phyloP scores from a whole-genome alignment of 2,329 filamentous ascomycete genomes.

The Monilinia polystroma region DNA sequence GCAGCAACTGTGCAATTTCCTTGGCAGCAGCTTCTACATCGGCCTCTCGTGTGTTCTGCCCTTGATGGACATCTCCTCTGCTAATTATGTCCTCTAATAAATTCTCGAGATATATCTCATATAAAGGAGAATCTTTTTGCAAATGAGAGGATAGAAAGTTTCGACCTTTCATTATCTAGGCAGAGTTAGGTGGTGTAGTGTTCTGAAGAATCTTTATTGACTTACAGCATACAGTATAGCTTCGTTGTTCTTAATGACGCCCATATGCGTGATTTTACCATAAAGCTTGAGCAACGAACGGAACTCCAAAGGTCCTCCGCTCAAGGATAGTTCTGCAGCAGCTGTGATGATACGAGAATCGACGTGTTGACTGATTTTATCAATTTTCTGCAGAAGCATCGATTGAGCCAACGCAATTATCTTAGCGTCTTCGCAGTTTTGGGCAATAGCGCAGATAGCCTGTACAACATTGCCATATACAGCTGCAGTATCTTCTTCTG shows the following conservation, averaged over 20 bases:
- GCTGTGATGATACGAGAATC: constrained; percentile 85
- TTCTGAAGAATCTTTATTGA: constrained; percentile 26
- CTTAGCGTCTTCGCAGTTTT: constrained; percentile 78
- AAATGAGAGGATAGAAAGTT: constrained; percentile 72
- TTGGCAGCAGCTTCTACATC: constrained; percentile 80
- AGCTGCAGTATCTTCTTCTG: constrained; percentile 74
- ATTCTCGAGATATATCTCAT: constrained; percentile 79
- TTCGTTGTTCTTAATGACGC: constrained; percentile 66
- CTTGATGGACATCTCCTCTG: constrained; percentile 80
- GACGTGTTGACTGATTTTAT: constrained; percentile 75
- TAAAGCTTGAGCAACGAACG: constrained; percentile 83
- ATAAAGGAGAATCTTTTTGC: constrained; percentile 68
- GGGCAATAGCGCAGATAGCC: constrained; percentile 87
- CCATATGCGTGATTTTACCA: constrained; percentile 70
- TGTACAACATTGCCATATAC: constrained; percentile 90
- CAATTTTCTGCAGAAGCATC: constrained; percentile 94
- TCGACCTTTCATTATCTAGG: constrained; percentile 71
- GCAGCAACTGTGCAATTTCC: constrained; percentile 84
- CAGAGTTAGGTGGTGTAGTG: constrained; percentile 19
- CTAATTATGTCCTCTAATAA: constrained; percentile 85
- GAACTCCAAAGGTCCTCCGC: constrained; percentile 78
- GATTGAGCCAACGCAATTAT: constrained; percentile 91
- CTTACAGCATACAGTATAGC: constrained; percentile 70
- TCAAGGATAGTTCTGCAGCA: constrained; percentile 72
- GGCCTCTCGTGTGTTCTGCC: constrained; percentile 68